Conservation (phyloP, 768 basidiomycete genomes). For the Grammothele lineata region DNA sequence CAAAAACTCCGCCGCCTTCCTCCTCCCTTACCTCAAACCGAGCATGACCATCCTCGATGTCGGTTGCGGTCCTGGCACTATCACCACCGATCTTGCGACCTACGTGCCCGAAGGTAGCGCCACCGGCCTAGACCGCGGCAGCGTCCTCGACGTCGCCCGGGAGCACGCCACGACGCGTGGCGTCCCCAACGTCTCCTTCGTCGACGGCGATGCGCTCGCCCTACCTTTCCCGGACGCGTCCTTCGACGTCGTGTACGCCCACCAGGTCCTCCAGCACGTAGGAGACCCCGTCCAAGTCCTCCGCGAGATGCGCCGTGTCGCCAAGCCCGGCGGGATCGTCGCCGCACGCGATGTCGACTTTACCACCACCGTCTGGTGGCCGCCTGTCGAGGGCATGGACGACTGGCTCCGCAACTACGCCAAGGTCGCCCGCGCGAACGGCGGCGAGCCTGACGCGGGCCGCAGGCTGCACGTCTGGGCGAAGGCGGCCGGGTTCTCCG, state of each 20-base stretch:
- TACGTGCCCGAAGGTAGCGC: constrained; percentile 38
- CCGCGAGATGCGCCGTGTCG: constrained; percentile 44
- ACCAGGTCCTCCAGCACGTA: constrained; percentile 49
- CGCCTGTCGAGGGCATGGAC: constrained; percentile 29
- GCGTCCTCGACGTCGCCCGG: constrained; percentile 34
- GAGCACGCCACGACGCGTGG: constrained; percentile 25
- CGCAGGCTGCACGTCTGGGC: constrained; percentile 36
- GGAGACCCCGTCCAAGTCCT: constrained; percentile 36
- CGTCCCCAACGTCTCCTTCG: constrained; percentile 36
- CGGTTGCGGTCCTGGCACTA: constrained; percentile 51
- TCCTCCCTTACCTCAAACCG: constrained; percentile 34
- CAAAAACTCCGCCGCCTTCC: constrained; percentile 37
- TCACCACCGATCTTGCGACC: constrained; percentile 35
- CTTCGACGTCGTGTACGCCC: constrained; percentile 48
- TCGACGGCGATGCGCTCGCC: constrained; percentile 33
- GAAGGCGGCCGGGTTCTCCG: constrained; percentile 31
- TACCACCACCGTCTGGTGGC: constrained; percentile 31
- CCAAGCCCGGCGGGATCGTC: constrained; percentile 42
- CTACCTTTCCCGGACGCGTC: constrained; percentile 35
- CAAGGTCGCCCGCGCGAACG: constrained; percentile 27
- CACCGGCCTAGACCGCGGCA: constrained; percentile 37
- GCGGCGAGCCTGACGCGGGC: constrained; percentile 38
- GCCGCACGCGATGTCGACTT: constrained; percentile 41
- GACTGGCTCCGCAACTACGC: constrained; percentile 30
- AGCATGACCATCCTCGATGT: constrained; percentile 43